Percentiles rank a stretch among this genome's conserved stretches.
Conservation (phyloP, 805 yeast species). For the Ogataea allantospora region DNA sequence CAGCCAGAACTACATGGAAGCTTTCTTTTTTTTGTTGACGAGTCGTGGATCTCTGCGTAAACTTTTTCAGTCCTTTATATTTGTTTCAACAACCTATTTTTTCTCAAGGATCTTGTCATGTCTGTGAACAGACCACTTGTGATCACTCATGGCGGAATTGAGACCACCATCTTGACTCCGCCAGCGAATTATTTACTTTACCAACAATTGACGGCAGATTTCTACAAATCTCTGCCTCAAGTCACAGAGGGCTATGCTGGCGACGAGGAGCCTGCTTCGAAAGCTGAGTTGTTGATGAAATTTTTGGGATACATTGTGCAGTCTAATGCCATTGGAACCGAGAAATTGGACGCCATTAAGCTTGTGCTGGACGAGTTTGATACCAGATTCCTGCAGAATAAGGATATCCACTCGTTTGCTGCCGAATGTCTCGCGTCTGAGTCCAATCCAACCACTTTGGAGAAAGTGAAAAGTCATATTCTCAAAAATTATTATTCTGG, state of each 20-base stretch:
- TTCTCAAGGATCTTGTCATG: conserved; percentile 15
- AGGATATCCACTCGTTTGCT: conserved; percentile 88
- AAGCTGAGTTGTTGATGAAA: conserved; percentile 79
- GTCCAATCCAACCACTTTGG: conserved; percentile 60
- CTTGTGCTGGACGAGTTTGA: conserved; percentile 82
- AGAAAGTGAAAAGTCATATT: conserved; percentile 65
- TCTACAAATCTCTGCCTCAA: conserved; percentile 70
- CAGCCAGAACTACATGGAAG: conserved; percentile 6
- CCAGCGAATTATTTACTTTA: conserved; percentile 74
- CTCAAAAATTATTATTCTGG: conserved; percentile 71
- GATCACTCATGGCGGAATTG: conserved; percentile 81
- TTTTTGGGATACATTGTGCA: conserved; percentile 70
- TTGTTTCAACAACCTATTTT: conserved; percentile 3
- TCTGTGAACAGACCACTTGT: conserved; percentile 67
- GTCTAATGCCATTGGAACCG: conserved; percentile 27
- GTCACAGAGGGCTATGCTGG: conserved; percentile 82
- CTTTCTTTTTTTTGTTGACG: conserved; percentile 16
- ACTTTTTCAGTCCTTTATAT: conserved; percentile 5
- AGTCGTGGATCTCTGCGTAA: conserved; percentile 8
- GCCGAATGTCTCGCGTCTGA: conserved; percentile 61
- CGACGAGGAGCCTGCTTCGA: conserved; percentile 84
- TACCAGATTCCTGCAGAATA: conserved; percentile 66
- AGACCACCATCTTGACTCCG: conserved; percentile 86
- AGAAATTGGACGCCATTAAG: conserved; percentile 56
- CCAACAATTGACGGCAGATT: conserved; percentile 86